Evolutionary conservation across 2,329 filamentous ascomycete genomes (phyloP), one percentile per base, ranked within the genome.

Genomic region (Trichoderma hamatum): DNA sequence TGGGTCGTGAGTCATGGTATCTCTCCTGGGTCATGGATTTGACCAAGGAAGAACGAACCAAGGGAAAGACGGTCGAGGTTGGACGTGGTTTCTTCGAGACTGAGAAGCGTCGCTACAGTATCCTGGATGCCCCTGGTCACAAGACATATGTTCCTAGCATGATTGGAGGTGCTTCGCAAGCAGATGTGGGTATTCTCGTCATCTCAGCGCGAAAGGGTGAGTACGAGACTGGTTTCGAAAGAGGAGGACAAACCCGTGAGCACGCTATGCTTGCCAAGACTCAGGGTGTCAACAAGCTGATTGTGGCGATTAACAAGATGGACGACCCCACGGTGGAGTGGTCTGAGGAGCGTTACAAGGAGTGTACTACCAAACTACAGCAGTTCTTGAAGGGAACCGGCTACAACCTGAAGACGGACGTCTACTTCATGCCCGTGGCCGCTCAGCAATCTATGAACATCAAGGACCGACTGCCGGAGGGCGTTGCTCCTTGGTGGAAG

Each of bases 281-380:
- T 0, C 95, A 97, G 79, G 96, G 96, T 82, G 96, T 99, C 70
- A 97, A 97, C 86, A 97, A 97, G 83, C 87, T 99, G 68, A 86
- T 98, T 56, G 90, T 99, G 34, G 96, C 88, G 65, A 94, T 97
- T 79, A 99, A 99, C 88, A 99, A 99, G 86, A 99, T 99, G 96
- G 96, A 99, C 78, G 96, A 99, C 78, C 85, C 91, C 13, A 99
- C 96, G 3, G 96, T 99, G 63, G 89, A 97, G 77, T 99, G 96
- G 96, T 96, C 92, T 67, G 89, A 97, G 75, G 92, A 92, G 51
- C 90, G 96, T 68, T 99, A 93, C 84, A 90, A 93, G 76, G 96
- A 99, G 82, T 99, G 96, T 81, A 94, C 90, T 3, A 90, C 90
- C 73, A 99, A 98, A 84, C 88, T 99, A 61, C 81, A 89, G 19